Conservation (phyloP, 176 grass and related monocot genomes). For the Phoenix dactylifera region DNA sequence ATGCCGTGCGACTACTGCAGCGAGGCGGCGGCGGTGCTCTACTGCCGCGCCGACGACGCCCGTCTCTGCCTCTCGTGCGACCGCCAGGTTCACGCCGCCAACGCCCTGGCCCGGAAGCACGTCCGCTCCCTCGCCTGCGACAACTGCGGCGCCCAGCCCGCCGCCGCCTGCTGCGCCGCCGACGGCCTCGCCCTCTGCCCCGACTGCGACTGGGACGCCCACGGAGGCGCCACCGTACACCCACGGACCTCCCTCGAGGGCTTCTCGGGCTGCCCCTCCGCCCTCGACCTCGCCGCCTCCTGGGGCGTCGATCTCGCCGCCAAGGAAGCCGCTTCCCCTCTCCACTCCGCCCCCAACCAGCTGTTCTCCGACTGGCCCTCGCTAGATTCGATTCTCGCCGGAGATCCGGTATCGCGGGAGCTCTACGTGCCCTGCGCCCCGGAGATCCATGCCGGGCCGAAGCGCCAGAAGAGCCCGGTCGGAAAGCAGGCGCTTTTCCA, state of each 20-base stretch:
- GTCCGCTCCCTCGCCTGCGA: slow-evolving; percentile 26
- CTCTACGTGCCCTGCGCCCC: slow-evolving; percentile 62
- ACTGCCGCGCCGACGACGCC: no score
- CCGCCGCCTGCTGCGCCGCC: no score
- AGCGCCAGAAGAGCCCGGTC: slow-evolving; percentile 16
- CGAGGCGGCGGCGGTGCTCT: slow-evolving; percentile 13
- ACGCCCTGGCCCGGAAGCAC: no score
- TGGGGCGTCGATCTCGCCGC: slow-evolving; percentile 48
- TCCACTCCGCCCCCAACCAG: slow-evolving; percentile 34
- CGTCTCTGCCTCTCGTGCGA: no score
- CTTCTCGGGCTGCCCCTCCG: slow-evolving; percentile 54
- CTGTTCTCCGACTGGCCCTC: slow-evolving; percentile 3
- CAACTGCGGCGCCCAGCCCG: slow-evolving; percentile 45
- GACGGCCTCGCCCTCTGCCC: slow-evolving; percentile 32
- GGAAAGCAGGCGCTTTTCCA: slow-evolving; percentile 29
- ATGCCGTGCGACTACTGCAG: not conserved
- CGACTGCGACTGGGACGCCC: slow-evolving; percentile 16
- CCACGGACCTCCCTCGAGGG: slow-evolving; percentile 26
- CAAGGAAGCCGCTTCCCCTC: not conserved
- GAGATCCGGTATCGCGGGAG: slow-evolving; percentile 32
- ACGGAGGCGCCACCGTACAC: not conserved
- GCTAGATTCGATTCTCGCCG: slow-evolving; percentile 33
- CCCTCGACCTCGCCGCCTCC: slow-evolving; percentile 42
- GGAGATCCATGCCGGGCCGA: slow-evolving; percentile 6
- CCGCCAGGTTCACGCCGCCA: no score